These are phyloP conservation scores for Pyrrhoderma lamaoense DNA, from an alignment of 1,284 basidiomycete species.

Conservation along the genomic window DNA sequence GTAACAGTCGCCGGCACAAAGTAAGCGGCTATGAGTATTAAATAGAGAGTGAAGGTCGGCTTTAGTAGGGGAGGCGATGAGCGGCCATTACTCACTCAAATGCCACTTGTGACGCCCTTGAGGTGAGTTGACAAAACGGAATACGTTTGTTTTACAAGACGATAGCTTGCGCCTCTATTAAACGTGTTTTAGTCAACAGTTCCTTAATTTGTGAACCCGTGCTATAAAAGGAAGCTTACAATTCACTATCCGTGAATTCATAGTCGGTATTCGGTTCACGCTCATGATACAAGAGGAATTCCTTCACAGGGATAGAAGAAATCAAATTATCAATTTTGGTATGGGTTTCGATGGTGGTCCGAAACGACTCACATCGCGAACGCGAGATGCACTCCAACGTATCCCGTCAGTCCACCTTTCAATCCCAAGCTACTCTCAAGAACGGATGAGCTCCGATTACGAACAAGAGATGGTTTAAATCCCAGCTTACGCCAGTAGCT, in stretches of 20 bases:
- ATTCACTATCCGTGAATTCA: constrained; percentile 20
- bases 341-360: background rate
- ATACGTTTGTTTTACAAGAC: constrained; percentile 72
- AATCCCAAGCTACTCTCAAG: constrained; percentile 49
- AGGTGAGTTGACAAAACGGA: constrained; percentile 59
- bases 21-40: constrained; percentile 50
- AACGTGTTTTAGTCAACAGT: background rate
- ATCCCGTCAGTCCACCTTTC: constrained; percentile 56
- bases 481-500: constrained; percentile 29
- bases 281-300: constrained; percentile 38
- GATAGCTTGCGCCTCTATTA: constrained; percentile 33
- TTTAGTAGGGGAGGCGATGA: constrained; percentile 2
- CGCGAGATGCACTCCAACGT: constrained; percentile 68
- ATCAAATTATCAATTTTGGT: constrained; percentile 9
- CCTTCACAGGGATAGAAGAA: constrained; percentile 20
- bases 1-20: constrained; percentile 56
- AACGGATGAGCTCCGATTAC: background rate
- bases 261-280: constrained; percentile 27
- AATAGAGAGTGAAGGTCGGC: background rate
- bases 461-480: background rate
- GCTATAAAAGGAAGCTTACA: constrained; percentile 5
- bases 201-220: background rate
- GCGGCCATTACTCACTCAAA: constrained; percentile 44
- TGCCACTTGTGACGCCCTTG: constrained; percentile 70
- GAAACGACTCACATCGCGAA: constrained; percentile 51